Base-by-base conservation (phyloP, 2,329 filamentous ascomycete species). In the Claviceps monticola region DNA sequence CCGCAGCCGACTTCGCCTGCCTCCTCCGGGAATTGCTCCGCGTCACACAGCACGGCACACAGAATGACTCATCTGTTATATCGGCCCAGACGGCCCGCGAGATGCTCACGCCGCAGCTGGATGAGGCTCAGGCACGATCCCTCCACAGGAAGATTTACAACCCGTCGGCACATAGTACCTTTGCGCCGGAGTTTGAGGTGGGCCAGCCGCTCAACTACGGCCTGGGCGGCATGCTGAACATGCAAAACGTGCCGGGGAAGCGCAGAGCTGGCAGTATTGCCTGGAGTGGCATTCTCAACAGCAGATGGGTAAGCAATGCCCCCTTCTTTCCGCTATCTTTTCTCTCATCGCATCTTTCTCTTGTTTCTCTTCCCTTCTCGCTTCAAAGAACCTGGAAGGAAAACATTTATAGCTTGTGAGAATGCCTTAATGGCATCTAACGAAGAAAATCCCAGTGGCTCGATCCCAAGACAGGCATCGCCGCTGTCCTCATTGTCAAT, bases 281-380 rank as follows among this genome's bases (percentile, higher is more conserved):
- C 59, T 74, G 71, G 71, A 61, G 61, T n/a, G 72, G 72, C 37
- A 64, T 68, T 53, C 59, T 58, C 21, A 72, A 72, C 52, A 62
- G 65, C 17, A 65, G 65, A 51, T 74, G 71, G 71, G 68, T 70
- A 56, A 62, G 68, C 64, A 14, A 14, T 11, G 29, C 29, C 29
- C 4, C 1, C 9, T 34, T 11, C 4, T 34, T 34, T 34, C 9
- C 3, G 2, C 4, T 2, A 19, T 21, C 23, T 29, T 43, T 14
- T 5, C 6, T 45, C 38, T 16, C 34, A 21, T 36, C 13, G 9
- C 29, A n/a, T 39, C 37, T 39, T 39, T 39, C 8, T 39, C 8
- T 39, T 39, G 5, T 39, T 49, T 39, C 14, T 49, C 14, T 14
- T 16, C 26, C 16, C 17, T 34, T 29, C 36, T 49, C 17, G 21